Conservation (phyloP, 768 basidiomycete genomes). For the Suillus cothurnatus region DNA sequence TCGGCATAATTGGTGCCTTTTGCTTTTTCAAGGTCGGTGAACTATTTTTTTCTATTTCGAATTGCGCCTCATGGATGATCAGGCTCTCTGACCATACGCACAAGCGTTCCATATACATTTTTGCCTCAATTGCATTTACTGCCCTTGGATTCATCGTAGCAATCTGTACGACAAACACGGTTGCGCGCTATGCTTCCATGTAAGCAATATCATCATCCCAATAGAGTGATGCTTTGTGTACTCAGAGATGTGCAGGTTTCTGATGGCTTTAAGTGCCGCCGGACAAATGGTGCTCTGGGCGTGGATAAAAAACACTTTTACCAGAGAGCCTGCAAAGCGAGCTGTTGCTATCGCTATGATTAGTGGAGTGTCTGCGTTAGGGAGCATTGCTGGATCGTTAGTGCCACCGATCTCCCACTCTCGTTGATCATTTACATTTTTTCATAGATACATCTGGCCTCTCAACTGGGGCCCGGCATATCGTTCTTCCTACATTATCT, state of each 20-base stretch:
- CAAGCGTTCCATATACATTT: constrained; percentile 72
- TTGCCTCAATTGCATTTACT: constrained; percentile 50
- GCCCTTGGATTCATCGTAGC: constrained; percentile 67
- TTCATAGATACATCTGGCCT: constrained; percentile 61
- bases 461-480: constrained; percentile 67
- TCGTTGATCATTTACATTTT: not conserved
- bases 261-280: constrained; percentile 70
- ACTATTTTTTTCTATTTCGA: not conserved
- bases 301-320: constrained; percentile 55
- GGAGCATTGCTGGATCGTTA: constrained; percentile 79
- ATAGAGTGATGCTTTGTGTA: not conserved
- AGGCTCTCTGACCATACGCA: constrained; percentile 68
- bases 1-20: constrained; percentile 38
- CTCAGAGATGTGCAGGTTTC: constrained; percentile 46
- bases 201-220: constrained; percentile 27
- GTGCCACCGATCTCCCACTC: constrained; percentile 29
- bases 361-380: constrained; percentile 77
- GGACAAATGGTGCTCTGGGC: constrained; percentile 61
- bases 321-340: constrained; percentile 77
- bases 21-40: constrained; percentile 5
- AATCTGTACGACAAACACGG: constrained; percentile 58
- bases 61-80: not conserved
- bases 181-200: constrained; percentile 63
- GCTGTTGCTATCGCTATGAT: constrained; percentile 78
- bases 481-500: constrained; percentile 66